Evolutionary conservation across 768 basidiomycete species (phyloP), one percentile per base, ranked within the genome.

Genomic region (Heimioporus sp.): DNA sequence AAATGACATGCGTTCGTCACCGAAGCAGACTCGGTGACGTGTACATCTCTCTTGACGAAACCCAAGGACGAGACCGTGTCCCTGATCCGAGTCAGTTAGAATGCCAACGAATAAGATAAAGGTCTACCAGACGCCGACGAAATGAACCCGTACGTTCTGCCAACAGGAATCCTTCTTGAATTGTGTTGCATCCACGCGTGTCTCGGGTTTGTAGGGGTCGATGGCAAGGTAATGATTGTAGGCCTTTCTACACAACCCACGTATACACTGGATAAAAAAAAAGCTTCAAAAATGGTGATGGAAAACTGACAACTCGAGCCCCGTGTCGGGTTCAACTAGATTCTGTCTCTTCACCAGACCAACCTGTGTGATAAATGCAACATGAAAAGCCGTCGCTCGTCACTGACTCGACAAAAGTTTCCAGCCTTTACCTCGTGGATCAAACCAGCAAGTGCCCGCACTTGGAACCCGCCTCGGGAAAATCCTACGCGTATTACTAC

Each of bases 401-500:
- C 10, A 35, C 15, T 11, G 10, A 35, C 15, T 10, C 34, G 10
- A 35, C 5, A 35, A 1, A 5, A 11, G 34, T 11, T 34, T 5
- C 34, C 5, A 5, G 34, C 2, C 12, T 15, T 35, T 15, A 35
- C 34, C 34, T 35, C 34, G 12, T 35, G 34, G 10, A 35, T 11
- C 72, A 72, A 72, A 10, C 54, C 72, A 4, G 72, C 67, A 3
- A 74, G 32, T 0, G 54, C 60, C 4, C 73, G 69, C 4, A 64
- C 69, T 61, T 72, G 71, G 47, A 72, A 74, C 5, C 73, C 73
- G 1, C 73, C 73, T n/a, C 73, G 66, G 20, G 72, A 74, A 42
- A 74, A 73, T 1, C 73, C 73, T 73, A 40, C 3, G 17, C 24
- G 24, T 5, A 24, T 24, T 24, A 24, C 5, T 24, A 24, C 24